Conservation (phyloP, 2,329 filamentous ascomycete species). For the Venturia pyrina region DNA sequence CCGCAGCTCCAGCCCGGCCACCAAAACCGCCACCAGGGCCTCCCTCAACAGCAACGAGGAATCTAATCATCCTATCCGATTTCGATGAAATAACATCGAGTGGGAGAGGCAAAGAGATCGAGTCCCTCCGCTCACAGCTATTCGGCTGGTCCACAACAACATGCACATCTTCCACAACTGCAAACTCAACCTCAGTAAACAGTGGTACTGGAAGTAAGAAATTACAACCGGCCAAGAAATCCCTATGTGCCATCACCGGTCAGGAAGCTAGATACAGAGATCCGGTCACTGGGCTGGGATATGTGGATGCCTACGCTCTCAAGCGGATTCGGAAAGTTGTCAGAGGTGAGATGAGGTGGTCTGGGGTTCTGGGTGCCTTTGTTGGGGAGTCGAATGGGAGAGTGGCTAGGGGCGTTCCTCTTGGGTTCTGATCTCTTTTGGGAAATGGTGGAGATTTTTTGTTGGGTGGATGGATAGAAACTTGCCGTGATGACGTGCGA, state of each 20-base stretch:
- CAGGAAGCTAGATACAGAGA: conserved; percentile 75
- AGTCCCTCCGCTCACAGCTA: not conserved
- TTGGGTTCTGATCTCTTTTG: not conserved
- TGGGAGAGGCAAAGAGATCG: not conserved
- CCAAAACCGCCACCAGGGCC: conserved; percentile 34
- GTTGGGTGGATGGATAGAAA: not conserved
- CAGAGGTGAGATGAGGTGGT: conserved; percentile 72
- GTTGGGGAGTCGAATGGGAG: not conserved
- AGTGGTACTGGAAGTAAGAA: not conserved
- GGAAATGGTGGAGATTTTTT: not conserved
- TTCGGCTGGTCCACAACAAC: conserved; percentile 8
- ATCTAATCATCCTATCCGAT: not conserved
- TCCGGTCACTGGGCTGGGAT: conserved; percentile 72
- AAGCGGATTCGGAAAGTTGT: conserved; percentile 67
- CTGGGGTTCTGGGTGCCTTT: conserved; percentile 48
- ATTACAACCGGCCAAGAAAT: conserved; percentile 3
- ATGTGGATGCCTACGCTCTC: conserved; percentile 70
- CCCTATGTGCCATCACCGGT: conserved; percentile 70
- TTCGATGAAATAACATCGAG: not conserved
- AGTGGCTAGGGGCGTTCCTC: not conserved
- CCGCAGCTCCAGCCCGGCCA: conserved; percentile 37
- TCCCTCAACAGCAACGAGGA: not conserved
- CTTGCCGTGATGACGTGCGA: too few relatives aligned
- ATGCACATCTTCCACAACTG: not conserved
- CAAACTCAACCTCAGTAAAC: conserved; percentile 7